Base-by-base conservation (phyloP, 176 grass and related monocot genomes). In the Secale cereale region DNA sequence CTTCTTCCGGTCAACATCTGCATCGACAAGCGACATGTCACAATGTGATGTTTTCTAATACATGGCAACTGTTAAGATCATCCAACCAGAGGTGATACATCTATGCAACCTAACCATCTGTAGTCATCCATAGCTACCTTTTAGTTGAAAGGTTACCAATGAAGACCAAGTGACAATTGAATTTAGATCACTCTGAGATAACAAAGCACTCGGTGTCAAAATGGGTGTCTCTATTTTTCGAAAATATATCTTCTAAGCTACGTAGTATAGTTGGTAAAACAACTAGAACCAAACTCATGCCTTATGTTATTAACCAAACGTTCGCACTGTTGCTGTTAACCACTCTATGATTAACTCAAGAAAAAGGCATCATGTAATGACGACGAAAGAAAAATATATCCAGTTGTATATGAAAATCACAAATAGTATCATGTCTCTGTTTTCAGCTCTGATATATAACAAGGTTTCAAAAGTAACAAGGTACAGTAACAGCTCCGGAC, bases 1-100 rank as follows among this genome's bases (percentile, higher is more conserved):
- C 71, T 92, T 95, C 74, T 95, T 81, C 16, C 62, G 32, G 91
- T 95, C 88, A 74, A 81, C 59, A 59, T 94, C 97, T 98, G 84
- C 41, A 94, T n/a, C n/a, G n/a, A n/a, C n/a, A n/a, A n/a, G n/a
- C n/a, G 6, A 31, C 23, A 65, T 35, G 54, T 78, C 54, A 90
- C 27, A 41, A 26, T n/a, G 65, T 31, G 25, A 33, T 65, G 41
- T 54, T 30, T 77, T 85, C 1, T 39, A 70, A 63, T 27, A 69
- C 5, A 89, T 48, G 29, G 5, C 19, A 79, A 72, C 73, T 56
- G 25, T 31, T 14, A 78, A 16, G 14, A 62, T 43, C 78, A 81
- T 52, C 10, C 2, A 82, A 52, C 29, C 0, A n/a, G 45, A 84
- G 25, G 20, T 1, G 27, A 30, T 33, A 60, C 10, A 45, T 84